Evolutionary conservation across 2,329 filamentous ascomycete species (phyloP).

Genomic region (Aureobasidium zeae): DNA sequence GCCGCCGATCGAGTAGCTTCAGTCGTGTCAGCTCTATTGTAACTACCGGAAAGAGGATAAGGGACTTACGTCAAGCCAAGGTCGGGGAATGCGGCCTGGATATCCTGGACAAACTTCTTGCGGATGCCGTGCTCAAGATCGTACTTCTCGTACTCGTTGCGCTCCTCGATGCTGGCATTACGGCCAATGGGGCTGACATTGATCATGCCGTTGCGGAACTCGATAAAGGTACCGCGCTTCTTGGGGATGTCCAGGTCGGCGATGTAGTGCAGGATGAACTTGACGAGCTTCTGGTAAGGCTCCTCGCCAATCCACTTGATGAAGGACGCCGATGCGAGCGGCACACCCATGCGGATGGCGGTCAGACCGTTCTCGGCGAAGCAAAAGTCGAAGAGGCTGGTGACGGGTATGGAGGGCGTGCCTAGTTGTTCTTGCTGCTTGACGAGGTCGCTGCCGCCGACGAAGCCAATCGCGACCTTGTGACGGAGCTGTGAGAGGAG

Average conservation of each 20-base stretch:
- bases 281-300: constrained; percentile 68
- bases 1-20: constrained; percentile 83
- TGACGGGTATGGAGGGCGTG: constrained; percentile 57
- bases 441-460: constrained; percentile 80
- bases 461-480: constrained; percentile 81
- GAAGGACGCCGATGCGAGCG: constrained; percentile 72
- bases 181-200: constrained; percentile 77
- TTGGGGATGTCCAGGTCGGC: constrained; percentile 75
- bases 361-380: constrained; percentile 96
- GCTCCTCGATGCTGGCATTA: constrained; percentile 73
- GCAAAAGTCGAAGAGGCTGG: constrained; percentile 88
- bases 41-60: neutral
- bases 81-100: constrained; percentile 75
- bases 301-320: constrained; percentile 86
- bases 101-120: constrained; percentile 61
- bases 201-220: constrained; percentile 88
- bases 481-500: constrained; percentile 72
- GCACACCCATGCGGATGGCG: constrained; percentile 72
- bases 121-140: constrained; percentile 71
- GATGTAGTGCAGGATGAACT: constrained; percentile 70
- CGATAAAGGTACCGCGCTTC: constrained; percentile 76
- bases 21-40: neutral
- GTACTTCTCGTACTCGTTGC: constrained; percentile 71
- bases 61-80: constrained; percentile 70
- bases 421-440: constrained; percentile 98